Conservation (phyloP, 805 yeast genomes). For the Starmerella vitae region DNA sequence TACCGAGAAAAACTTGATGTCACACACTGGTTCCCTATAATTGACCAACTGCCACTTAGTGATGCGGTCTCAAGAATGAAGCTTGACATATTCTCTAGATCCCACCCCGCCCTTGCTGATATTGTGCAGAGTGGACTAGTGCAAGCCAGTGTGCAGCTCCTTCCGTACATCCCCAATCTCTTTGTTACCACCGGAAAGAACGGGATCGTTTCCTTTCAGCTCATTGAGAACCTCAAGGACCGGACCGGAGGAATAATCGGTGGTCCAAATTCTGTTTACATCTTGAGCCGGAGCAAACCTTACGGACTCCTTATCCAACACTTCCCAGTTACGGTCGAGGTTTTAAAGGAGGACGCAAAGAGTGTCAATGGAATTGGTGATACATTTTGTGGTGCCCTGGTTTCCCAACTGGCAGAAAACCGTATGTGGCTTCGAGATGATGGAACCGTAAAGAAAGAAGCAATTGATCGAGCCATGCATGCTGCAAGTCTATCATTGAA, state of each 20-base stretch:
- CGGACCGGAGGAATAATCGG: conserved; percentile 21
- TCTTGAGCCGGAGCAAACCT: conserved; percentile 15
- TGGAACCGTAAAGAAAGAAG: conserved; percentile 23
- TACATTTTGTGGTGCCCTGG: conserved; percentile 53
- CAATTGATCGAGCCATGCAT: conserved; percentile 26
- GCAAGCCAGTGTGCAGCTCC: conserved; percentile 56
- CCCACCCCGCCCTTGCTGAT: conserved; percentile 22
- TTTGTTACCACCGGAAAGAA: conserved; percentile 52
- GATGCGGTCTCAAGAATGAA: conserved; percentile 23
- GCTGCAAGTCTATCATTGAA: conserved; percentile 29
- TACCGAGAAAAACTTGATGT: conserved; percentile 36
- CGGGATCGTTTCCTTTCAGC: conserved; percentile 42
- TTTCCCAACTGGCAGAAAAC: conserved; percentile 31
- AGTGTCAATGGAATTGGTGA: conserved; percentile 90
- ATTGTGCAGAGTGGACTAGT: conserved; percentile 30
- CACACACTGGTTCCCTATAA: conserved; percentile 59
- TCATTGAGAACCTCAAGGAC: conserved; percentile 23
- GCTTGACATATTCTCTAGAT: conserved; percentile 20
- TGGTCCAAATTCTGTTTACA: conserved; percentile 18
- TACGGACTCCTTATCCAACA: conserved; percentile 53
- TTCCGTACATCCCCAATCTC: conserved; percentile 59
- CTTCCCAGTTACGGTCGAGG: conserved; percentile 33
- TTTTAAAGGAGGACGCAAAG: conserved; percentile 30
- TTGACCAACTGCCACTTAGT: conserved; percentile 44
- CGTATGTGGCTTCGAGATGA: conserved; percentile 25